Evolutionary conservation across 2,329 filamentous ascomycete genomes (phyloP), one percentile per base, ranked within the genome.

Genomic region (Microdochium trichocladiopsis): DNA sequence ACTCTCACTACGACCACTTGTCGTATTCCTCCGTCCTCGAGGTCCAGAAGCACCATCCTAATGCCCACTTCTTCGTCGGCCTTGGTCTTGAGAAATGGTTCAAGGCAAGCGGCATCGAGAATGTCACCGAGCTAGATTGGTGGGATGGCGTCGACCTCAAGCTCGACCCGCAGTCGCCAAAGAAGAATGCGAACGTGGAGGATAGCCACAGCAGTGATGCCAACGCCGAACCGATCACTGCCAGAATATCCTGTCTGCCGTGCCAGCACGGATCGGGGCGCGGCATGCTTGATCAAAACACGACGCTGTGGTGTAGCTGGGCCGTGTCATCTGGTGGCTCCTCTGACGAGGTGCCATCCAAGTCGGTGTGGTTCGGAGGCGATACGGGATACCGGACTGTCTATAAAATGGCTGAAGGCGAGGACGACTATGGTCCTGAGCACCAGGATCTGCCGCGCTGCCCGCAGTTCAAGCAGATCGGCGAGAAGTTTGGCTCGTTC

Each of bases 1-100:
- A 96, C 70, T 91, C 86, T 61, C 93, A 96, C 71, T 96, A 96
- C 67, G 93, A 96, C 69, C 93, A 96, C 65, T 75, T 97, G 12
- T 93, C 88, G 1, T 83, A 90, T 60, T 79, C 83, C 0, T 90
- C 87, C 0, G 80, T 95, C 22, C 76, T 80, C 55, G 82, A 89
- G 60, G 79, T 96, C 51, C 77, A 83, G 51, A 77, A 82, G 58
- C 75, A 79, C 50, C 84, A 94, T 62, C 90, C 90, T 0, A 78
- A 87, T 14, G 90, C 83, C 41, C 90, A 95, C 57, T 96, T 94
- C 72, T 94, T 96, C 57, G 91, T 91, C 22, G 90, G 90, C 0
- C 70, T 96, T 3, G 90, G 90, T 2, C 82, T 95, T 53, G 88
- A 88, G 68, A 73, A 79, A 48, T 96, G 92, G 92, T 96, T 97